Percentiles rank a stretch among this genome's conserved stretches.
Conservation (phyloP, 495 filamentous ascomycete species). For the Aspergillus asperescens region DNA sequence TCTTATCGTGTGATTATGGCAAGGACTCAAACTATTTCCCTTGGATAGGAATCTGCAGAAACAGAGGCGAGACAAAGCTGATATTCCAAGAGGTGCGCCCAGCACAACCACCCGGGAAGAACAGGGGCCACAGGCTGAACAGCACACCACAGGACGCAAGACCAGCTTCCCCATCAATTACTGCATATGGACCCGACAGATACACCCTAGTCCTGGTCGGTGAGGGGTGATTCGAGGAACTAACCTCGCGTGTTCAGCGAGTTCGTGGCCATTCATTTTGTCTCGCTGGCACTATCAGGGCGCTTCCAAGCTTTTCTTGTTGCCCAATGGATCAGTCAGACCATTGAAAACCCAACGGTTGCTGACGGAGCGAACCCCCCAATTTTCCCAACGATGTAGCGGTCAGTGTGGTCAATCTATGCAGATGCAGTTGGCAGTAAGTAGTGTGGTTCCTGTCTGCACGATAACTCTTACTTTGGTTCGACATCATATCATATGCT, state of each 20-base stretch:
- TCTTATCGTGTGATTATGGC: slow-evolving; percentile 15
- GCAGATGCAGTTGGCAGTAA: too few species aligned
- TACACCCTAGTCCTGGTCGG: background rate
- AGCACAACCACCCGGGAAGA: slow-evolving; percentile 1
- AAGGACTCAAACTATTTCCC: background rate
- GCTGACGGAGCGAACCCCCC: background rate
- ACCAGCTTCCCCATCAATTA: slow-evolving; percentile 2
- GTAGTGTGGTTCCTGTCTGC: background rate
- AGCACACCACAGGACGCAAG: slow-evolving; percentile 6
- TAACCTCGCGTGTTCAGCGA: background rate
- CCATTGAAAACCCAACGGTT: slow-evolving; percentile 7
- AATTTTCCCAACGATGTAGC: slow-evolving; percentile 1
- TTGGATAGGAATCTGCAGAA: background rate
- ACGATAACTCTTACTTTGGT: too few species aligned
- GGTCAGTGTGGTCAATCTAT: background rate
- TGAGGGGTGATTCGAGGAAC: slow-evolving; percentile 1
- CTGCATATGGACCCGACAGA: slow-evolving; percentile 1
- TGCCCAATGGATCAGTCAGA: slow-evolving; percentile 11
- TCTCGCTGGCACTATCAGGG: background rate
- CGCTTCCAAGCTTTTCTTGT: slow-evolving; percentile 10
- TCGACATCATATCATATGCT: too few species aligned
- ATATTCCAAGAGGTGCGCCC: background rate
- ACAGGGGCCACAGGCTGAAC: background rate
- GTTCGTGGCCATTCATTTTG: background rate
- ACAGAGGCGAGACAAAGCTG: background rate